Evolutionary conservation across 305 asterid species (phyloP), one percentile per base, ranked within the genome.

Genomic region (Fraxinus ornus): DNA sequence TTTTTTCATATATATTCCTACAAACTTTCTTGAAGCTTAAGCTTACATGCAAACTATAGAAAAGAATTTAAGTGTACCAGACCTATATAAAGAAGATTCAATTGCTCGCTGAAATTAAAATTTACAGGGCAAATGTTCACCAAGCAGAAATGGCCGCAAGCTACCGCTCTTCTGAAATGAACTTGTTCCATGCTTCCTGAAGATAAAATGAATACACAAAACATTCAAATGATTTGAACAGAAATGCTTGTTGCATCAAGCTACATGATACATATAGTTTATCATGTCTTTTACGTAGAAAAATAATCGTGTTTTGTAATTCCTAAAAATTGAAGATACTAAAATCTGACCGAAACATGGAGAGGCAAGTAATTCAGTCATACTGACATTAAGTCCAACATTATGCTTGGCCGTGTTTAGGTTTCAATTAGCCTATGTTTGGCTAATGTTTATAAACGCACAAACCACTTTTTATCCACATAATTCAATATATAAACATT

Each of bases 171-270:
- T 52, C 64, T n/a, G 64, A 52, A 17, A 24, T 52, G 64, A 52
- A 52, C 24, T 17, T 52, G 64, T 52, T 52, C 24, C 64, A 52
- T 52, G 64, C 64, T 52, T 52, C 64, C 64, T 88, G 22, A 70
- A 55, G 70, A 75, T 47, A 47, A 30, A 85, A 79, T 39, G 47
- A 39, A 39, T 39, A 8, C 47, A 39, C 47, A 39, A 39, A 39
- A 39, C 47, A 39, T 35, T 21, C 6, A 64, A 33, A 78, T 17
- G 5, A 68, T 3, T 21, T 39, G 19, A 47, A 39, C 28, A 74
- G 9, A 41, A 75, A 22, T 52, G 13, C 79, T 35, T 22, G 60
- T 75, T 72, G 21, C 47, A 78, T 22, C 36, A 74, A 6, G 55
- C 26, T 62, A 76, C 77, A 55, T 35, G 57, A n/a, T 68, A 70